Base-by-base conservation (phyloP, 1,284 basidiomycete genomes). In the Termitomyces sp. region DNA sequence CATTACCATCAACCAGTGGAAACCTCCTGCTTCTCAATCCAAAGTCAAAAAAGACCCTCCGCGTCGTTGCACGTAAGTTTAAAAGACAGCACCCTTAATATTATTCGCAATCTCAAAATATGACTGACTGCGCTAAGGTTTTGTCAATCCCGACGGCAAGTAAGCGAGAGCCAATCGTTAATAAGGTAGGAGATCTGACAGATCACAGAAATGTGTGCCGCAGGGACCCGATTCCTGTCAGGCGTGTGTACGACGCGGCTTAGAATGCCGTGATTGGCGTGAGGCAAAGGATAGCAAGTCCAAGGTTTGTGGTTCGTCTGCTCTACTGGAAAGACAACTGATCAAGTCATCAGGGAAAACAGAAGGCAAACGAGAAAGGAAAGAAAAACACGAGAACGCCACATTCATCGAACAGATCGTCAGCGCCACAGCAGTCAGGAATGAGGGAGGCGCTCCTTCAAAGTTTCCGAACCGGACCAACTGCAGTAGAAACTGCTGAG, bases 61-160 rank as follows among this genome's bases (percentile, higher is more conserved):
- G 8, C 34, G 45, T 46, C 24, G 24, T 10, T 46, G 45, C 34
- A 46, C 34, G 45, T 46, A 28, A 46, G 45, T 46, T 46, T 46
- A 26, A 46, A 26, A 35, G 21, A 46, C 45, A 16, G 11, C n/a
- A 35, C 24, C n/a, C 28, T 16, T 16, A 30, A 18, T 46, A 9
- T 9, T 46, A 16, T n/a, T n/a, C n/a, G n/a, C 26, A 7, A 35
- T 26, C 45, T 35, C 6, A 26, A 26, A 8, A 14, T 35, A 10
- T 9, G n/a, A 14, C 44, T 34, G 6, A 46, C n/a, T 26, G 33
- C 26, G n/a, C 11, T 1, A 46, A 44, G 45, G 10, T 46, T 26
- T 14, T 46, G 45, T 46, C 5, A 9, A 37, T 37, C 24, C 45
- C 45, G 45, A 24, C 45, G 45, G 45, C n/a, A 28, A 37, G 45